Conservation (phyloP, 1,284 basidiomycete genomes). For the Athelia sp. region DNA sequence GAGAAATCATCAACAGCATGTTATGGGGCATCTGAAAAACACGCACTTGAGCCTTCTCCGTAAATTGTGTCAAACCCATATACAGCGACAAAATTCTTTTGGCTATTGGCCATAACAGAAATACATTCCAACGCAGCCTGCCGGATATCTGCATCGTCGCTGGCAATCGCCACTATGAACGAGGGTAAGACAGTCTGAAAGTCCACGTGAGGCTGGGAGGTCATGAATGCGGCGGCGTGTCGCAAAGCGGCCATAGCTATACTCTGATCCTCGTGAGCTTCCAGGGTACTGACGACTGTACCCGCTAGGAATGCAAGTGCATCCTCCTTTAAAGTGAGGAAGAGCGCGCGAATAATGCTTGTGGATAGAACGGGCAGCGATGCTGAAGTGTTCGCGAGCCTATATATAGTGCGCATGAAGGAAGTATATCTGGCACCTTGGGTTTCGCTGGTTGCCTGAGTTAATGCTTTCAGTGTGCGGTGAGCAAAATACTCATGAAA, state of each 20-base stretch:
- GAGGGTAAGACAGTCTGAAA: constrained; percentile 87
- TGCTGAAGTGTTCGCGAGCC: constrained; percentile 49
- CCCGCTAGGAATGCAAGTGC: constrained; percentile 80
- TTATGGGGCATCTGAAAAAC: constrained; percentile 1
- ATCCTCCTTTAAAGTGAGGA: constrained; percentile 66
- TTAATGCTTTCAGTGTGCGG: background rate
- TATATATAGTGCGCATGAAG: constrained; percentile 60
- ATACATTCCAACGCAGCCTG: constrained; percentile 65
- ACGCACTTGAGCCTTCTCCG: constrained; percentile 61
- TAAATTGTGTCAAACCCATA: constrained; percentile 86
- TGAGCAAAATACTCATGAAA: background rate
- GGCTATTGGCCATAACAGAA: constrained; percentile 37
- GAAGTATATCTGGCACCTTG: constrained; percentile 41
- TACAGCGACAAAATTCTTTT: constrained; percentile 49
- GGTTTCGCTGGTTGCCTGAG: constrained; percentile 17
- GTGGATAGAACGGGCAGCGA: constrained; percentile 42
- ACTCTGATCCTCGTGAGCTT: constrained; percentile 16
- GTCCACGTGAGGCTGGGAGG: constrained; percentile 65
- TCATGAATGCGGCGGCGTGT: constrained; percentile 74
- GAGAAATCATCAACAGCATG: constrained; percentile 7
- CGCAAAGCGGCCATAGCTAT: constrained; percentile 44
- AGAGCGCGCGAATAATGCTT: constrained; percentile 58
- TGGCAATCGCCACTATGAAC: constrained; percentile 64
- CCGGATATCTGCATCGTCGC: constrained; percentile 50
- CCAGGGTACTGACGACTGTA: constrained; percentile 44